These are phyloP conservation scores for Anacardium occidentale DNA, from an alignment of 345 rosid genomes.

Conservation along the genomic window DNA sequence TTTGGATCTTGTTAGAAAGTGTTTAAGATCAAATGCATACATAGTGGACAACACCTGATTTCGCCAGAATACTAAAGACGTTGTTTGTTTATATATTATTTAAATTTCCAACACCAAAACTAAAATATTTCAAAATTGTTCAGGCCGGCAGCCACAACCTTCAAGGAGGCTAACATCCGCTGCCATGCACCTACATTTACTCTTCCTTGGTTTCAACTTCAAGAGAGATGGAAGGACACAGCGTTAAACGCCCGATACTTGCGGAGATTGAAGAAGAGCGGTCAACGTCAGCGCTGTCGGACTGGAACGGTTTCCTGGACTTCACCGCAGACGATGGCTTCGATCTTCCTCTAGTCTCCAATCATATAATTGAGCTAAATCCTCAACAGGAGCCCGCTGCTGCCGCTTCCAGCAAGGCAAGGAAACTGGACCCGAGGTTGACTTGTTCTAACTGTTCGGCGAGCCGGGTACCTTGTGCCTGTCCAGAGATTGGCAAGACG, in stretches of 20 bases:
- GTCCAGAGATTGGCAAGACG: constrained; percentile 83
- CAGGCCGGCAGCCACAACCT: no score
- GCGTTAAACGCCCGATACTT: constrained; percentile 1
- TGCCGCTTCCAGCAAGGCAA: constrained; percentile 40
- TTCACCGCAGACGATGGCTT: constrained; percentile 63
- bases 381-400: constrained; percentile 26
- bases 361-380: constrained; percentile 8
- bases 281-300: constrained; percentile 57
- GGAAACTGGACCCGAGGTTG: constrained; percentile 93
- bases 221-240: constrained; percentile 10
- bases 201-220: neutral
- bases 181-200: no score
- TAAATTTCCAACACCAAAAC: no score
- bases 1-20: no score
- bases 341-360: constrained; percentile 42
- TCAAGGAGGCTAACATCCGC: no score
- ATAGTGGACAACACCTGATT: no score
- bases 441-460: constrained; percentile 80
- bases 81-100: no score
- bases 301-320: constrained; percentile 82
- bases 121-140: no score
- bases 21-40: no score
- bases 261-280: constrained; percentile 52
- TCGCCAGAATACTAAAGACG: no score
- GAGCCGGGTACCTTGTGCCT: constrained; percentile 76